phyloP scores from a whole-genome alignment of 345 rosid species.

The Eucalyptus regnans region DNA sequence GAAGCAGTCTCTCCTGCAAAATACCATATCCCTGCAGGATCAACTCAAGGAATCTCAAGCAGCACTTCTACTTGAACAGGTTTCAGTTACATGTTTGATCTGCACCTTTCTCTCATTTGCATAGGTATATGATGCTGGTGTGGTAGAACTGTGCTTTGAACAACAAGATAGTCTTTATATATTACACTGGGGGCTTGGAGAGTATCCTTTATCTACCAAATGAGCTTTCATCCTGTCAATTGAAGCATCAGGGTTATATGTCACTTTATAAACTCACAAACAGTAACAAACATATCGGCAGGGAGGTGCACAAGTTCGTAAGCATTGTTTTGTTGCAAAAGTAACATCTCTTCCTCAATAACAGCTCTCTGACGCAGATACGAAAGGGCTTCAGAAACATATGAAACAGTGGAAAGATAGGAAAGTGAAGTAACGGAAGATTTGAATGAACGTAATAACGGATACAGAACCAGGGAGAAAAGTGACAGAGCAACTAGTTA shows the following conservation, averaged over 20 bases:
- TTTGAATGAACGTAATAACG: neutral
- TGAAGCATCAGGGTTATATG: neutral
- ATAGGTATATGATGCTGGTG: neutral
- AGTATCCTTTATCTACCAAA: neutral
- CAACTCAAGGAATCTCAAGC: slow-evolving; percentile 70
- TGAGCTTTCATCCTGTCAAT: neutral
- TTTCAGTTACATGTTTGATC: neutral
- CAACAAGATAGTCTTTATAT: neutral
- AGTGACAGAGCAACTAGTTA: neutral
- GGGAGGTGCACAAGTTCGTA: neutral
- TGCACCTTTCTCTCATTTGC: neutral
- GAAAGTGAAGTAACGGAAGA: neutral
- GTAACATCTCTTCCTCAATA: neutral
- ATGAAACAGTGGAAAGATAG: neutral
- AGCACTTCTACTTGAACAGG: slow-evolving; percentile 81
- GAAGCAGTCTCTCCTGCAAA: slow-evolving; percentile 68
- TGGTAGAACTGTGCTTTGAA: neutral
- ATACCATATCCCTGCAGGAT: slow-evolving; percentile 65
- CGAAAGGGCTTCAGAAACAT: neutral
- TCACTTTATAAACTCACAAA: neutral
- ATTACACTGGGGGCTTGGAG: neutral
- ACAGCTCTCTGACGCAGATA: neutral
- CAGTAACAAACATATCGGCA: neutral
- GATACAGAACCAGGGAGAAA: neutral
- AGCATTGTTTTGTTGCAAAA: neutral